Evolutionary conservation across 2,329 filamentous ascomycete species (phyloP).

Genomic region (Nigrospora sphaerica): DNA sequence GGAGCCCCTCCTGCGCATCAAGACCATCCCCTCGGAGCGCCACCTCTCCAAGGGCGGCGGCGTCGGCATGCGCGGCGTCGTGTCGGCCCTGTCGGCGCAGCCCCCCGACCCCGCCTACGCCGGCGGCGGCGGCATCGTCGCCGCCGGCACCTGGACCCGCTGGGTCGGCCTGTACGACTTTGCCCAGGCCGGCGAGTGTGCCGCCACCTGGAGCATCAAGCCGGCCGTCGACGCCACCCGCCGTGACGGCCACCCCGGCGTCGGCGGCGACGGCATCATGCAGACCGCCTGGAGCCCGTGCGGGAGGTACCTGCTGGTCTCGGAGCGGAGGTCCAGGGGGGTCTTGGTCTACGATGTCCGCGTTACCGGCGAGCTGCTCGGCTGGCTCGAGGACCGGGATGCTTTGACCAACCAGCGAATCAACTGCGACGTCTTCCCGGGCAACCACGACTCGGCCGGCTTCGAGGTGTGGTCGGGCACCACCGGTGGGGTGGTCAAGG

Average conservation of each 20-base stretch:
- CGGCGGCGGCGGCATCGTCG: conserved; percentile 35
- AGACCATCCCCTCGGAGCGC: conserved; percentile 54
- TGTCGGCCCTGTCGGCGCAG: conserved; percentile 48
- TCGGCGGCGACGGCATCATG: conserved; percentile 56
- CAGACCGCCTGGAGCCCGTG: conserved; percentile 57
- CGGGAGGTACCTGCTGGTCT: conserved; percentile 55
- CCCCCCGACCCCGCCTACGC: conserved; percentile 22
- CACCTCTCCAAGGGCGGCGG: conserved; percentile 54
- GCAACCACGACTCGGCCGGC: conserved; percentile 24
- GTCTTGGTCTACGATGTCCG: conserved; percentile 58
- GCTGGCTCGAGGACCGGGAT: conserved; percentile 42
- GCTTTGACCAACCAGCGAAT: conserved; percentile 49
- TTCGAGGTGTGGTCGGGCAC: conserved; percentile 60
- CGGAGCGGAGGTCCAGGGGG: conserved; percentile 48
- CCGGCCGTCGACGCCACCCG: conserved; percentile 33
- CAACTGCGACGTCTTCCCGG: conserved; percentile 45
- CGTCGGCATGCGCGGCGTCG: conserved; percentile 56
- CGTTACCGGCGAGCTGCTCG: conserved; percentile 48
- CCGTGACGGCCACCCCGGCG: conserved; percentile 13
- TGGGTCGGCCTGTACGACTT: conserved; percentile 58
- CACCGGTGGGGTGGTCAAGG: conserved; percentile 43
- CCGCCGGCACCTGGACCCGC: conserved; percentile 57
- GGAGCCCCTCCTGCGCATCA: conserved; percentile 44
- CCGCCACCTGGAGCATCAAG: conserved; percentile 53
- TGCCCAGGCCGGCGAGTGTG: conserved; percentile 42